Conservation (phyloP, 306 rosid species). For the Malus sieversii region DNA sequence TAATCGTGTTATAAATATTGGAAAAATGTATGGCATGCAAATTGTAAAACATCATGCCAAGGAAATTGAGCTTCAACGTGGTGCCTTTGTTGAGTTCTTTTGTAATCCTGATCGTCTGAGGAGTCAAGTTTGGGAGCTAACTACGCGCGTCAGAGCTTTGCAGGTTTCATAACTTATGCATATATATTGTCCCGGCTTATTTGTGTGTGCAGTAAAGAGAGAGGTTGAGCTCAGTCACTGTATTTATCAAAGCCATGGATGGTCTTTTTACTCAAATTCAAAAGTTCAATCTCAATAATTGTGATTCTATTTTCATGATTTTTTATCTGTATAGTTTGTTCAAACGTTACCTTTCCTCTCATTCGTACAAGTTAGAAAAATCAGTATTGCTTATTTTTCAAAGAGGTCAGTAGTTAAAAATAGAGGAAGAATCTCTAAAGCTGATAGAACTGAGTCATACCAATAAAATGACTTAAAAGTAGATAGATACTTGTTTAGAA, state of each 20-base stretch:
- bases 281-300: background rate
- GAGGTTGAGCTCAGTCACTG: background rate
- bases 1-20: background rate
- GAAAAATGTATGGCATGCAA: background rate
- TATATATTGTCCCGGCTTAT: too few relatives aligned
- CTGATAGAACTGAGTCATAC: too few relatives aligned
- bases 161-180: too few relatives aligned
- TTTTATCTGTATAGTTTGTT: background rate
- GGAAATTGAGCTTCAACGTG: slow-evolving; percentile 79
- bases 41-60: too few relatives aligned
- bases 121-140: slow-evolving; percentile 80
- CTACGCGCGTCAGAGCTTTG: background rate
- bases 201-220: background rate
- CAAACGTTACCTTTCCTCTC: background rate
- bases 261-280: background rate
- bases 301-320: background rate
- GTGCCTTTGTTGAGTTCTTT: slow-evolving; percentile 87
- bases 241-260: too few relatives aligned
- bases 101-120: slow-evolving; percentile 79
- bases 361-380: background rate
- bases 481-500: too few relatives aligned
- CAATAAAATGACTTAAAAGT: too few relatives aligned
- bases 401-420: background rate
- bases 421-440: background rate
- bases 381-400: background rate